Conservation (phyloP, 192 early-diverging fungal species). For the Mortierella hygrophila region DNA sequence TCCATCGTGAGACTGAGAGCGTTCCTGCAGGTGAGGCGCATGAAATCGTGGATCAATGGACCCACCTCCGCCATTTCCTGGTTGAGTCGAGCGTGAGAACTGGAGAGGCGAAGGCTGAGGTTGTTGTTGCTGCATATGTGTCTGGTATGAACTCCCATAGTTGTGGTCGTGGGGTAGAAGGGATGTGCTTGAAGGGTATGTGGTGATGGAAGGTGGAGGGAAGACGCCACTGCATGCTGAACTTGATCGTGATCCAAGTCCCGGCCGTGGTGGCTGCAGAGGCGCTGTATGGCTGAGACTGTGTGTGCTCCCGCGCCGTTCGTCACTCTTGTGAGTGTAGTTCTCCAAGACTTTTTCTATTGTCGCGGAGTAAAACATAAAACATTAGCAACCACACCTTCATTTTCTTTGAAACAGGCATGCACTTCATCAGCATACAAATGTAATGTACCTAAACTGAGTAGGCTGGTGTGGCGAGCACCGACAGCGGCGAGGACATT, state of each 20-base stretch:
- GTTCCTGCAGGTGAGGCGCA: slow-evolving; percentile 29
- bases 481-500: slow-evolving; percentile 55
- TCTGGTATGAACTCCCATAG: slow-evolving; percentile 41
- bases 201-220: slow-evolving; percentile 28
- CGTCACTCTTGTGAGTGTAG: slow-evolving; percentile 18
- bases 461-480: slow-evolving; percentile 53
- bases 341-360: slow-evolving; percentile 34
- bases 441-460: slow-evolving; percentile 43
- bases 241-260: slow-evolving; percentile 33
- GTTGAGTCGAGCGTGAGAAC: neutral
- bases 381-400: neutral
- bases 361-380: neutral
- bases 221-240: slow-evolving; percentile 30
- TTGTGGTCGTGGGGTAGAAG: slow-evolving; percentile 24
- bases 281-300: slow-evolving; percentile 20
- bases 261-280: slow-evolving; percentile 2
- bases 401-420: neutral
- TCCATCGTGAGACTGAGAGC: slow-evolving; percentile 31
- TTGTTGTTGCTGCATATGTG: slow-evolving; percentile 1
- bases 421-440: neutral
- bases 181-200: slow-evolving; percentile 35
- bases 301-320: slow-evolving; percentile 34
- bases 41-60: slow-evolving; percentile 21
- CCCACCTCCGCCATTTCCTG: neutral
- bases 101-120: slow-evolving; percentile 4